Percentiles rank a stretch among this genome's conserved stretches.
These are phyloP conservation scores for Penicillium goetzii DNA, from an alignment of 495 filamentous ascomycete species.

Conservation along the genomic window DNA sequence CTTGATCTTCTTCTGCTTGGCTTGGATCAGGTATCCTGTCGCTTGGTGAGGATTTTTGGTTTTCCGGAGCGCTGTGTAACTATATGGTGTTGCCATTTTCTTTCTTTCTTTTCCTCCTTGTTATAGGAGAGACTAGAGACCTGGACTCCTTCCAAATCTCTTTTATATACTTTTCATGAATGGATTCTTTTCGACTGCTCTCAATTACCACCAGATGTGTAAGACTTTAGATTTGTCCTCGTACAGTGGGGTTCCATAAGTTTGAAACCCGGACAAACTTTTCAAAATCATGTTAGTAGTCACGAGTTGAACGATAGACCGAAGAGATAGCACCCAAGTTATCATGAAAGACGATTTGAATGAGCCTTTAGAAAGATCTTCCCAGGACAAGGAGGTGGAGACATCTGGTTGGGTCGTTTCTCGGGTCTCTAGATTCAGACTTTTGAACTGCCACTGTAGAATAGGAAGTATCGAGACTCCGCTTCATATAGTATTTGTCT, in stretches of 20 bases:
- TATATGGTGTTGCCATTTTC: constrained; percentile 25
- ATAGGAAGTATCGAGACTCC: background rate
- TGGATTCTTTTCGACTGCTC: constrained; percentile 33
- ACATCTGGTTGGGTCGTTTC: too few relatives aligned
- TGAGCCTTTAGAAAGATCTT: too few relatives aligned
- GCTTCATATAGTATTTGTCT: background rate
- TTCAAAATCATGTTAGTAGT: too few relatives aligned
- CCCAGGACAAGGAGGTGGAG: too few relatives aligned
- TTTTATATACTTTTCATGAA: constrained; percentile 27
- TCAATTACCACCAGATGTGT: background rate
- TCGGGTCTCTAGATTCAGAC: too few relatives aligned
- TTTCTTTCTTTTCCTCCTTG: constrained; percentile 23
- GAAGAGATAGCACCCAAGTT: too few relatives aligned
- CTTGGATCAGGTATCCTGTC: constrained; percentile 22
- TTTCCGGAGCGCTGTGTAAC: constrained; percentile 21
- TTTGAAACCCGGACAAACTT: too few relatives aligned
- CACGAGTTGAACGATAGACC: too few relatives aligned
- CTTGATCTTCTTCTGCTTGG: constrained; percentile 20
- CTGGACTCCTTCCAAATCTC: constrained; percentile 4
- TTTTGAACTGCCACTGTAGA: too few relatives aligned
- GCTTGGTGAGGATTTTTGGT: constrained; percentile 10
- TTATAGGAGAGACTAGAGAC: constrained; percentile 16
- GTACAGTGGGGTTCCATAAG: background rate
- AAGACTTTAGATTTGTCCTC: background rate
- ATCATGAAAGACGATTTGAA: too few relatives aligned